These are phyloP conservation scores for Chytriomyces hyalinus DNA, from an alignment of 192 early-diverging fungal genomes.

Conservation along the genomic window DNA sequence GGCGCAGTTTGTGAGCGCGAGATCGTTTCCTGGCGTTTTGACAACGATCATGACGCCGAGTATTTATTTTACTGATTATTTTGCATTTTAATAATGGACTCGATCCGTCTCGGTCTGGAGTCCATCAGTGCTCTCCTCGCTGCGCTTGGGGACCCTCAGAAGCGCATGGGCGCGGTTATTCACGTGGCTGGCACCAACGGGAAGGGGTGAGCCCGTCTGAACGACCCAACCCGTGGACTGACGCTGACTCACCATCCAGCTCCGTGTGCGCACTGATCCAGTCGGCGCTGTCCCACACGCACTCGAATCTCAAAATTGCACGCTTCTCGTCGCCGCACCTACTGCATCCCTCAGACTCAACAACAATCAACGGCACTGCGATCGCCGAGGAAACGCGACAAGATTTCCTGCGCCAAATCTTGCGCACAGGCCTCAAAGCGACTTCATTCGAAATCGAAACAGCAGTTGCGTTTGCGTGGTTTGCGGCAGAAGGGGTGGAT, in stretches of 20 bases:
- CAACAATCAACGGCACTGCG: constrained; percentile 62
- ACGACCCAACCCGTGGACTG: not conserved
- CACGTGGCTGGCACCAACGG: constrained; percentile 92
- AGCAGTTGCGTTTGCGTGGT: constrained; percentile 48
- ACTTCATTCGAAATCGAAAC: constrained; percentile 78
- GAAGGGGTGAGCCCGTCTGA: constrained; percentile 59
- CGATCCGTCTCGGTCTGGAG: not conserved
- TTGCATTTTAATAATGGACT: too few species aligned
- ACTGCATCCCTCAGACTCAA: constrained; percentile 65
- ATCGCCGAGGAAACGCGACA: constrained; percentile 36
- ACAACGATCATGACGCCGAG: constrained; percentile 3
- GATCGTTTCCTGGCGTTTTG: constrained; percentile 27
- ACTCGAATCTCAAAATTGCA: constrained; percentile 52
- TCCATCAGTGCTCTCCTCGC: constrained; percentile 59
- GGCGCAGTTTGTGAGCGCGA: constrained; percentile 76
- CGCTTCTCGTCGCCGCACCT: constrained; percentile 84
- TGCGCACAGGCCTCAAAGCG: constrained; percentile 47
- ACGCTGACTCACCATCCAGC: not conserved
- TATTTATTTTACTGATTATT: not conserved
- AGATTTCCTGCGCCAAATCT: constrained; percentile 26
- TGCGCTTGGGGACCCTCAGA: constrained; percentile 55
- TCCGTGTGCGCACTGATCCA: constrained; percentile 70
- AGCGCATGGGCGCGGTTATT: constrained; percentile 53
- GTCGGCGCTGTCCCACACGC: constrained; percentile 9
- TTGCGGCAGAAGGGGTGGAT: constrained; percentile 61